phyloP scores from a whole-genome alignment of 192 early-diverging fungal species.

The Rhizophagus sp. region DNA sequence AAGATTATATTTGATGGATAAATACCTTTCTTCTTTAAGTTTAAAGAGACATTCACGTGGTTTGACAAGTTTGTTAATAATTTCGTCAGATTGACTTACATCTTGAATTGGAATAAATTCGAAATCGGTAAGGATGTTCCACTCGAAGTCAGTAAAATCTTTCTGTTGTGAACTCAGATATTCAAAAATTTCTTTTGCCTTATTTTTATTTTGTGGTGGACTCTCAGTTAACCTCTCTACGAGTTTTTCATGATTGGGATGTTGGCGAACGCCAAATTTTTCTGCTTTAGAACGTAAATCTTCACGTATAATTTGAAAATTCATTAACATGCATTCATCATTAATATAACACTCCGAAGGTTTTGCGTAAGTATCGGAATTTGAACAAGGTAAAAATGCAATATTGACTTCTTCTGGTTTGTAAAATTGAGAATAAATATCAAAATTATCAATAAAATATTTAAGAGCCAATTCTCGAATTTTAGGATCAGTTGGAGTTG shows the following conservation, averaged over 20 bases:
- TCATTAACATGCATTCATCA: conserved; percentile 59
- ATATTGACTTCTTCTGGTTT: conserved; percentile 41
- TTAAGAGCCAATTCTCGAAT: conserved; percentile 56
- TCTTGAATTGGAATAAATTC: conserved; percentile 66
- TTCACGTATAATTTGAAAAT: conserved; percentile 62
- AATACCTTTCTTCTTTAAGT: conserved; percentile 8
- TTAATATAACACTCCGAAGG: conserved; percentile 69
- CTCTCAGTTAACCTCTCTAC: conserved; percentile 42
- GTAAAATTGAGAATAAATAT: conserved; percentile 55
- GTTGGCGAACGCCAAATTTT: conserved; percentile 64
- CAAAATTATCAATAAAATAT: conserved; percentile 72
- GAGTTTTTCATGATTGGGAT: conserved; percentile 50
- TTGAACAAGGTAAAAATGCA: conserved; percentile 64
- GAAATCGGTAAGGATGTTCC: conserved; percentile 48
- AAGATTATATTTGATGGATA: not conserved
- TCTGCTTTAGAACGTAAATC: conserved; percentile 52
- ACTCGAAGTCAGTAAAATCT: conserved; percentile 56
- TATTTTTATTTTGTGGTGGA: conserved; percentile 33
- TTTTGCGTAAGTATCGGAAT: conserved; percentile 39
- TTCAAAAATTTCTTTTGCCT: conserved; percentile 61
- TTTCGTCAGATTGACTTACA: not conserved
- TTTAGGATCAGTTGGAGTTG: conserved; percentile 32
- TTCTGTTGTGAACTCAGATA: conserved; percentile 65
- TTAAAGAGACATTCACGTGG: conserved; percentile 9
- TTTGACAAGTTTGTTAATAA: not conserved